Evolutionary conservation across 148 eudicot genomes (phyloP), one percentile per base, ranked within the genome.

Genomic region (Camellia japonica): DNA sequence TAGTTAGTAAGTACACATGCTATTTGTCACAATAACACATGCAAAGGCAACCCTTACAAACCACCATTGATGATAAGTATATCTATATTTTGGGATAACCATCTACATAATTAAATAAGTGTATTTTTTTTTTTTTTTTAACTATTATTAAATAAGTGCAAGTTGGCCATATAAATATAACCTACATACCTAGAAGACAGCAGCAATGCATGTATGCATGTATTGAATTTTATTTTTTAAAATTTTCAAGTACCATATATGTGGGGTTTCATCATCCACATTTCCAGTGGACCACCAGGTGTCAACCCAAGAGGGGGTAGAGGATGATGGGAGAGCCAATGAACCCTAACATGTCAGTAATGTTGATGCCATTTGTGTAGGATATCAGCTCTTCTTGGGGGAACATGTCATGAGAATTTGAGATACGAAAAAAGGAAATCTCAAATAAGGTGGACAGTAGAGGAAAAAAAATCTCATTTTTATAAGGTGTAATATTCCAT

Each of bases 321-420:
- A 51, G 71, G 65, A 71, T 79, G 81, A 85, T 82, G 84, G 80
- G 65, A 14, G 71, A 75, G 18, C 7, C 52, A n/a, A 15, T 38
- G 79, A 79, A 75, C 77, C 58, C 83, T 67, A 80, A 77, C 75
- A 84, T 80, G 78, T 47, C 15, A 74, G 38, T 3, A 46, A 77
- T 78, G 64, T 46, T 75, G 67, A 74, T 80, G 78, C 73, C 76
- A 82, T 83, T 88, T 71, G 82, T 58, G 59, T 8, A 14, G 83
- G 58, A 66, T 44, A 55, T 8, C 43, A 73, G 68, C 74, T 61
- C 89, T 83, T 60, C 75, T 18, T 64, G 3, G 80, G 85, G 88
- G 87, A 87, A 90, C 92, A 86, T 84, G 84, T 79, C 92, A 87
- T 84, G 83, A 79, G 72, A 64, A 76, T 71, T 75, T 52, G 73